phyloP scores from a whole-genome alignment of 1,284 basidiomycete species.

The Jaminaea rosea region DNA sequence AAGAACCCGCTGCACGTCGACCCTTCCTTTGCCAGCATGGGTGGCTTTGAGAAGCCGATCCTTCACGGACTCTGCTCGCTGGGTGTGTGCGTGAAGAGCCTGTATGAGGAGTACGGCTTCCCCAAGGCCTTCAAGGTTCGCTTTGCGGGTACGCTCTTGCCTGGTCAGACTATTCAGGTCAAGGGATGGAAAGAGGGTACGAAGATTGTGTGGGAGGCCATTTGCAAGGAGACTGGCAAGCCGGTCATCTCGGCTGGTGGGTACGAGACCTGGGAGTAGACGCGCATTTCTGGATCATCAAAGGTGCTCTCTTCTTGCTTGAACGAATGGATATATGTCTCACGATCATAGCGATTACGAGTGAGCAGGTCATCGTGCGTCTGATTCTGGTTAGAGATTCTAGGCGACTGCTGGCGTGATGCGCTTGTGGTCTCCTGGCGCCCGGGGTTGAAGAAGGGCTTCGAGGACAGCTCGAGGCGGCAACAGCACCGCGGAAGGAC shows the following conservation, averaged over 20 bases:
- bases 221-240: constrained; percentile 65
- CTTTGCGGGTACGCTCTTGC: constrained; percentile 82
- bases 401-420: too few species aligned
- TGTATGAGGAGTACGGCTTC: constrained; percentile 73
- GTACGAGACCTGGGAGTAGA: constrained; percentile 54
- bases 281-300: too few species aligned
- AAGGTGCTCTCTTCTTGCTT: too few species aligned
- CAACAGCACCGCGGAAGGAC: too few species aligned
- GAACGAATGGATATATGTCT: too few species aligned
- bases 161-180: constrained; percentile 69
- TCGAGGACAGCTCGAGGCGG: too few species aligned
- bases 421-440: too few species aligned
- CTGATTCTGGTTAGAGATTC: too few species aligned
- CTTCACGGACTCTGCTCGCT: constrained; percentile 74
- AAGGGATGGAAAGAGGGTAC: constrained; percentile 90
- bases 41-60: constrained; percentile 81
- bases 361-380: too few species aligned
- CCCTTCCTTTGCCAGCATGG: constrained; percentile 84
- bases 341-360: too few species aligned
- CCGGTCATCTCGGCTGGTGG: constrained; percentile 65
- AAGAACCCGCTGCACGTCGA: constrained; percentile 87
- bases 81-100: constrained; percentile 89
- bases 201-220: constrained; percentile 81
- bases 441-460: too few species aligned
- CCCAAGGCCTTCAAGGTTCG: constrained; percentile 94